Percentiles rank a stretch among this genome's conserved stretches.
phyloP scores from a whole-genome alignment of 2,329 filamentous ascomycete genomes.

The Aspergillus sp. region DNA sequence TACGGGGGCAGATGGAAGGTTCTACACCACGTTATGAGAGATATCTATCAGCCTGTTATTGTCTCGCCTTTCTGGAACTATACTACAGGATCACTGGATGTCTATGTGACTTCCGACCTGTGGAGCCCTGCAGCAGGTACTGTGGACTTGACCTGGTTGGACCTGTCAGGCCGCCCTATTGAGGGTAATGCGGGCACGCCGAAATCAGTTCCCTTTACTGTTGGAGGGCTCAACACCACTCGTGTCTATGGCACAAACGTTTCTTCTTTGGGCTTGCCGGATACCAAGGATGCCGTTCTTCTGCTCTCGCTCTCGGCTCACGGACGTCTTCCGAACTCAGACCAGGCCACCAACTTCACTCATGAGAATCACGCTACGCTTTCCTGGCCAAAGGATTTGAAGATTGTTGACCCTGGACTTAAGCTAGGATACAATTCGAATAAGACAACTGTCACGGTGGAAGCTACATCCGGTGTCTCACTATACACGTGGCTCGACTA shows the following conservation, averaged over 20 bases:
- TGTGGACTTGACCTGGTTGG: constrained; percentile 55
- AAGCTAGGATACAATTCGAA: constrained; percentile 36
- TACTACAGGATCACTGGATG: constrained; percentile 51
- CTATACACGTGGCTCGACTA: constrained; percentile 60
- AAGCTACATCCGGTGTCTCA: constrained; percentile 52
- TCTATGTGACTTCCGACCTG: constrained; percentile 61
- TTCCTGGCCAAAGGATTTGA: constrained; percentile 47
- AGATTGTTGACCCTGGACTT: constrained; percentile 54
- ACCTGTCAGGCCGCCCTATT: constrained; percentile 52
- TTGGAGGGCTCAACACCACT: constrained; percentile 58
- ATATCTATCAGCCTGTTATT: constrained; percentile 61
- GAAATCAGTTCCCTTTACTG: constrained; percentile 39
- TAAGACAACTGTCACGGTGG: constrained; percentile 48
- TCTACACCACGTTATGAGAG: constrained; percentile 59
- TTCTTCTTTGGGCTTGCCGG: constrained; percentile 35
- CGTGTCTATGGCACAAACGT: constrained; percentile 46
- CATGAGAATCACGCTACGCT: constrained; percentile 57
- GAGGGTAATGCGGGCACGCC: constrained; percentile 38
- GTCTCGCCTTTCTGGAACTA: constrained; percentile 60
- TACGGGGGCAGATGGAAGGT: constrained; percentile 66
- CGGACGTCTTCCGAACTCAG: constrained; percentile 52
- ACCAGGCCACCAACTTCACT: constrained; percentile 42
- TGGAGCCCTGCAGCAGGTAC: constrained; percentile 54
- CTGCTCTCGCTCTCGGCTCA: constrained; percentile 48
- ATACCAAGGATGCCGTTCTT: constrained; percentile 45